Base-by-base conservation (phyloP, 345 rosid genomes). In the Gossypium thurberi region DNA sequence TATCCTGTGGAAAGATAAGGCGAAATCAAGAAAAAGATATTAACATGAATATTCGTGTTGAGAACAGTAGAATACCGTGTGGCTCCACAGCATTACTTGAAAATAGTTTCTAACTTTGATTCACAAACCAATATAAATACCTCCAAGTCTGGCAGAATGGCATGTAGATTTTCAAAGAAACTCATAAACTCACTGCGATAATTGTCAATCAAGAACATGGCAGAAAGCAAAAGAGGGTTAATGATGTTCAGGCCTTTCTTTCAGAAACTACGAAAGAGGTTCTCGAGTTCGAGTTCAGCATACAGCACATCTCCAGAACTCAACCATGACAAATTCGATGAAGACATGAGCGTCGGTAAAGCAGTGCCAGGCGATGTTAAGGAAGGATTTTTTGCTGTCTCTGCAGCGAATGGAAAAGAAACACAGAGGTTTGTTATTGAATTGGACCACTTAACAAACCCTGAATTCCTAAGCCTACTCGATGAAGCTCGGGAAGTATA, bases 401-500 rank as follows among this genome's bases (percentile, higher is more conserved):
- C 20, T 48, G 69, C 69, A 44, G 58, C 18, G 26, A 50, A 61
- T 20, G 77, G 80, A 15, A 73, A 80, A 78, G 65, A 73, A 46
- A 69, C 81, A 6, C 61, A 73, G 72, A 84, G 83, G 77, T 77
- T 83, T 17, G n/a, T 77, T 0, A 63, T 75, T 43, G 61, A 75
- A 53, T 56, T 56, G 23, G 59, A 21, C 59, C 59, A 55, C 59
- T 80, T 81, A 17, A 60, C 62, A 18, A 68, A 81, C 72, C 83
- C 83, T 2, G 77, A 71, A 69, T 79, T 81, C 70, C 46, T 75
- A 55, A 79, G 61, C 47, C 37, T 81, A 76, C 46, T 84, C 50
- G 76, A 82, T 76, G 71, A 75, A 23, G 80, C 81, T 1, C 72
- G 73, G 67, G 78, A 80, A 18, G 85, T 82, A 63, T 80, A 81